These are phyloP conservation scores for Yarrowia keelungensis DNA, from an alignment of 805 yeast genomes.

Conservation along the genomic window DNA sequence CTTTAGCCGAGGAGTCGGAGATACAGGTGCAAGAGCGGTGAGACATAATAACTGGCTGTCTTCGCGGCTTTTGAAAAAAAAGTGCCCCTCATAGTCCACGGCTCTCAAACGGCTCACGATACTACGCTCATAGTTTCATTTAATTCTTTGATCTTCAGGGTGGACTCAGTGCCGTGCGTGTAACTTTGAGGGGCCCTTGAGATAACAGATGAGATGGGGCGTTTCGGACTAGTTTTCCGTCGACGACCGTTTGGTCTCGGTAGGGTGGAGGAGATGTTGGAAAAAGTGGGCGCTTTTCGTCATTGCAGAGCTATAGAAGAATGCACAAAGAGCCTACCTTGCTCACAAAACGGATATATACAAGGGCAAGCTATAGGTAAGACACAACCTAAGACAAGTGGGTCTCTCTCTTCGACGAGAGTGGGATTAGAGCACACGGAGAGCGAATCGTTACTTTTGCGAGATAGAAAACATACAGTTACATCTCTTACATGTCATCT, in stretches of 20 bases:
- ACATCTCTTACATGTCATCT: slow-evolving; percentile 11
- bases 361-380: neutral
- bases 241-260: neutral
- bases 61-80: too few species aligned
- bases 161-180: slow-evolving; percentile 13
- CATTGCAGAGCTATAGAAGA: neutral
- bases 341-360: neutral
- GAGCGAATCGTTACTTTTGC: neutral
- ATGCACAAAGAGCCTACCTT: neutral
- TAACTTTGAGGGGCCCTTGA: neutral
- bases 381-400: slow-evolving; percentile 8
- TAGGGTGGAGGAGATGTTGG: neutral
- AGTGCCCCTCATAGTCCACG: neutral
- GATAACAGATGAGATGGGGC: neutral
- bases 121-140: slow-evolving; percentile 10
- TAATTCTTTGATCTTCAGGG: slow-evolving; percentile 10
- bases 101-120: neutral
- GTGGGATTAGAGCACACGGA: neutral
- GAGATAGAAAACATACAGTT: neutral
- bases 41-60: too few species aligned
- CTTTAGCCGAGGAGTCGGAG: neutral
- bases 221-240: neutral
- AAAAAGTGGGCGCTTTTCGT: neutral
- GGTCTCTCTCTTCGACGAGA: neutral
- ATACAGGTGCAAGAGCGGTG: neutral